phyloP scores from a whole-genome alignment of 148 eudicot genomes.

The Tetragonia tetragonoides region DNA sequence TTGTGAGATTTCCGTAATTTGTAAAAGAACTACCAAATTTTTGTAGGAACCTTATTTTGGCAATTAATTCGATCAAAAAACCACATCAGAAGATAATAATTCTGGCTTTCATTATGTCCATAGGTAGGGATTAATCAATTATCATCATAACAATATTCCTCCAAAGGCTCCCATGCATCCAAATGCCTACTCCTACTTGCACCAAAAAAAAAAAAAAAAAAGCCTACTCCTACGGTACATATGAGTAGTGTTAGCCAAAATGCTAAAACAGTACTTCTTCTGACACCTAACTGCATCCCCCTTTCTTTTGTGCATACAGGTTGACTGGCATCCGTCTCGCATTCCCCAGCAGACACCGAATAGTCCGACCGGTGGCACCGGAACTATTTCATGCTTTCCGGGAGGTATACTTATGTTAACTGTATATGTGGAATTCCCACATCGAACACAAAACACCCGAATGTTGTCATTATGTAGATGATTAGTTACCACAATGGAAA shows the following conservation, averaged over 20 bases:
- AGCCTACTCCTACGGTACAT: conserved; percentile 7
- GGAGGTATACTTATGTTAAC: not conserved
- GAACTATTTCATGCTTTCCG: not conserved
- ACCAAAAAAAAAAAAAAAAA: too few species aligned
- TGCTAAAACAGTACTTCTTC: conserved; percentile 11
- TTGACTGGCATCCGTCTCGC: conserved; percentile 1
- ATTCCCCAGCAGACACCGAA: conserved; percentile 7
- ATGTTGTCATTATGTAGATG: too few species aligned
- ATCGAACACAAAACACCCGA: too few species aligned
- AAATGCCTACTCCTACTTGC: not conserved
- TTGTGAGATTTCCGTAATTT: too few species aligned
- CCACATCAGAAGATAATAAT: too few species aligned
- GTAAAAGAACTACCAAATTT: too few species aligned
- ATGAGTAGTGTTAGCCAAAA: conserved; percentile 13
- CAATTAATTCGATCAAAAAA: too few species aligned
- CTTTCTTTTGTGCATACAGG: not conserved
- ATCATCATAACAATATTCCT: not conserved
- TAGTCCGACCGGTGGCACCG: not conserved
- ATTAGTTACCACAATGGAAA: conserved; percentile 8
- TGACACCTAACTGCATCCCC: not conserved
- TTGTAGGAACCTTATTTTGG: too few species aligned
- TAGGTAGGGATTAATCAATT: too few species aligned
- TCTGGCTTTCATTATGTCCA: too few species aligned
- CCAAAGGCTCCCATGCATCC: conserved; percentile 9
- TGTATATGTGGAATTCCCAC: too few species aligned